These are phyloP conservation scores for Mycena epipterygia DNA, from an alignment of 768 basidiomycete species.

Conservation along the genomic window DNA sequence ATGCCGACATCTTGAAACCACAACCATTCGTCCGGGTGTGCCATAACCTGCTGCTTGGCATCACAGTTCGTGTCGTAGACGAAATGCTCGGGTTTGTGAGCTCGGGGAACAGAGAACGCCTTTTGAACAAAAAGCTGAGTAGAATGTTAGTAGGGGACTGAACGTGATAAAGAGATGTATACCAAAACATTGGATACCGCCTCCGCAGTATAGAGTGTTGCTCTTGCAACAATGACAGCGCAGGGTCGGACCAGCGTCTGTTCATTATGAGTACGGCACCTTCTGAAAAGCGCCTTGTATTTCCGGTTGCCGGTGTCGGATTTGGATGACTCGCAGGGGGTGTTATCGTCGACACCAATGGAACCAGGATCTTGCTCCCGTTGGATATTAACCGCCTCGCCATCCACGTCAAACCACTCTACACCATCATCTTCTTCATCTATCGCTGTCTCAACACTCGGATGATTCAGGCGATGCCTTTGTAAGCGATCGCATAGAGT, in stretches of 20 bases:
- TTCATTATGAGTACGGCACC: too few relatives aligned
- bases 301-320: slow-evolving; percentile 18
- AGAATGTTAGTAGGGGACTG: neutral
- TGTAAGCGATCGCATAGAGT: neutral
- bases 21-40: neutral
- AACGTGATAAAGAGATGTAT: too few relatives aligned
- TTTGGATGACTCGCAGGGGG: slow-evolving; percentile 22
- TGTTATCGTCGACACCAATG: neutral
- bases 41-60: slow-evolving; percentile 29
- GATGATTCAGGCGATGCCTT: slow-evolving; percentile 6
- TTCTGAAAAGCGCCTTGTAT: slow-evolving; percentile 35
- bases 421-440: neutral
- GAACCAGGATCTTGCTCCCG: neutral
- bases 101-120: slow-evolving; percentile 41
- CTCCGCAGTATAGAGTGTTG: too few relatives aligned
- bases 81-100: slow-evolving; percentile 42
- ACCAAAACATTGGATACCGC: too few relatives aligned
- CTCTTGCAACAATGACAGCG: too few relatives aligned
- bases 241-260: too few relatives aligned
- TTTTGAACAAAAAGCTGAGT: slow-evolving; percentile 23
- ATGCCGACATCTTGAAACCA: slow-evolving; percentile 27
- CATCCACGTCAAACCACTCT: neutral
- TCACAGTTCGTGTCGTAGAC: slow-evolving; percentile 33
- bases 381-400: neutral
- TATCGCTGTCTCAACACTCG: neutral